Conservation (phyloP, 176 grass and related monocot genomes). For the Bonia amplexicaulis region DNA sequence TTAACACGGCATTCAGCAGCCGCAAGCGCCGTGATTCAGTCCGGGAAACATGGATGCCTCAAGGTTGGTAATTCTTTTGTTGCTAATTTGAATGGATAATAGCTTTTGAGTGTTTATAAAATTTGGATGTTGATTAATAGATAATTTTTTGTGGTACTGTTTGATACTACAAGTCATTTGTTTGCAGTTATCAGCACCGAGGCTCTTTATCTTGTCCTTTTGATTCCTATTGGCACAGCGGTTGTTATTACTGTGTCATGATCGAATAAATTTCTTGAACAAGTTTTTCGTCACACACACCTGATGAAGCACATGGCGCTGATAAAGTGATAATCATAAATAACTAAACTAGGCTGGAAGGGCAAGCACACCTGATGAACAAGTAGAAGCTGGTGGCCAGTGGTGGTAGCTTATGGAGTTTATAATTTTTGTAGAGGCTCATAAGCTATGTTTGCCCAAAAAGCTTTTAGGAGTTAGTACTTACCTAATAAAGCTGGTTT, state of each 20-base stretch:
- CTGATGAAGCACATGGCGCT: neutral
- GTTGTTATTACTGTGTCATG: neutral
- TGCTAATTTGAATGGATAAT: slow-evolving; percentile 19
- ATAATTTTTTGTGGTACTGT: neutral
- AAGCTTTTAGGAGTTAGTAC: neutral
- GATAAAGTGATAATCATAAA: neutral
- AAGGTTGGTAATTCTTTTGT: slow-evolving; percentile 51
- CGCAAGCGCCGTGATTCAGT: slow-evolving; percentile 91
- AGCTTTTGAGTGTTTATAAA: neutral
- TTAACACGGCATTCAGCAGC: slow-evolving; percentile 93
- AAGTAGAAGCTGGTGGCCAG: neutral
- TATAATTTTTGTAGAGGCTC: neutral
- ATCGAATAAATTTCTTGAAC: neutral
- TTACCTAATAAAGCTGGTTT: neutral
- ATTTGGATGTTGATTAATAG: slow-evolving; percentile 22
- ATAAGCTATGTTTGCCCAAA: neutral
- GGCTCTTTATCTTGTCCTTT: neutral
- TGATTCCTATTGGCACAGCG: neutral
- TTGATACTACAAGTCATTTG: neutral
- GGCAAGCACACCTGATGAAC: no score
- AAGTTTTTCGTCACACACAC: neutral
- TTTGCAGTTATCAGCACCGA: neutral
- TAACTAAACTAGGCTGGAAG: neutral
- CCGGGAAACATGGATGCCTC: slow-evolving; percentile 94
- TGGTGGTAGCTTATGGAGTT: neutral